phyloP scores from a whole-genome alignment of 495 filamentous ascomycete genomes.

The Cryomyces minteri region DNA sequence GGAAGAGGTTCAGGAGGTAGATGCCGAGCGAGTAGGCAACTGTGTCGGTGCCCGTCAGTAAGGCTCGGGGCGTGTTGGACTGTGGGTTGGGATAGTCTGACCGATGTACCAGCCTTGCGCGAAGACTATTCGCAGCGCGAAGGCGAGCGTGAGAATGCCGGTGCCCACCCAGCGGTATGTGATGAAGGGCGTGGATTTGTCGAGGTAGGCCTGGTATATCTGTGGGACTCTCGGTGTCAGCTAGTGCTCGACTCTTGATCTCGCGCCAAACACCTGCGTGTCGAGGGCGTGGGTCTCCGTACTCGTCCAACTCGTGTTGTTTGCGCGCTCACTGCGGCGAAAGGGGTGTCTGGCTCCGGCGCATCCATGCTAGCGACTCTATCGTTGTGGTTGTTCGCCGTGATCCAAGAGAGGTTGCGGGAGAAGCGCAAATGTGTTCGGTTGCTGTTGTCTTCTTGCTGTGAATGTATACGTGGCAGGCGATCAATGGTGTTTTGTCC shows the following conservation, averaged over 20 bases:
- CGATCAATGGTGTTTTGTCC: no score
- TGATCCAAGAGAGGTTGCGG: no score
- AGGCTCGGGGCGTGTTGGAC: neutral
- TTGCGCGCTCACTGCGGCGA: slow-evolving; percentile 68
- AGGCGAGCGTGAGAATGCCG: slow-evolving; percentile 48
- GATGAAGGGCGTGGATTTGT: slow-evolving; percentile 75
- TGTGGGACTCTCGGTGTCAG: slow-evolving; percentile 18
- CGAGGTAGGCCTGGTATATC: slow-evolving; percentile 91
- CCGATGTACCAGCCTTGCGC: slow-evolving; percentile 98
- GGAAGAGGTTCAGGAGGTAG: slow-evolving; percentile 98
- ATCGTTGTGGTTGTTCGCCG: neutral
- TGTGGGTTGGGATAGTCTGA: slow-evolving; percentile 13
- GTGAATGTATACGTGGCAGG: no score
- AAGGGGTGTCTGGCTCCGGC: slow-evolving; percentile 67
- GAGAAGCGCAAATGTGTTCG: no score
- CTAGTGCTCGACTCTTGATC: neutral
- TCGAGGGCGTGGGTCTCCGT: slow-evolving; percentile 13
- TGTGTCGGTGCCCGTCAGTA: slow-evolving; percentile 16
- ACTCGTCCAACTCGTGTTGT: slow-evolving; percentile 56
- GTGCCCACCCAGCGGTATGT: slow-evolving; percentile 81
- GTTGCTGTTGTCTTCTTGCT: no score
- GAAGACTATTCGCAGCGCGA: slow-evolving; percentile 75
- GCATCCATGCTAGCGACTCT: slow-evolving; percentile 41
- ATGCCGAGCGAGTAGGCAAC: slow-evolving; percentile 96
- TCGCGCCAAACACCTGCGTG: neutral